phyloP scores from a whole-genome alignment of 108 stramenopile species.

The Nannochloropsis salina region DNA sequence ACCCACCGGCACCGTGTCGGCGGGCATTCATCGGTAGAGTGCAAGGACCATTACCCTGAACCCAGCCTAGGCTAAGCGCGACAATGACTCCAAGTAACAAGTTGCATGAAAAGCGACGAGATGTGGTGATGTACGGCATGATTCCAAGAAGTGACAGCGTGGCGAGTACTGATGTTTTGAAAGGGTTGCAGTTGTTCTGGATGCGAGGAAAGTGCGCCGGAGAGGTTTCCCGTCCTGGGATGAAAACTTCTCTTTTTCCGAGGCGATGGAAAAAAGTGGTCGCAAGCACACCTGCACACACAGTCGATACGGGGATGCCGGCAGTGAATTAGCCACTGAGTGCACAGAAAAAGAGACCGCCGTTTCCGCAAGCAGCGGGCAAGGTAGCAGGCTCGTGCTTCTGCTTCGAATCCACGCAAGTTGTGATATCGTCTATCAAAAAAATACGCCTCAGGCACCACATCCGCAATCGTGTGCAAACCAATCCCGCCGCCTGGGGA shows the following conservation, averaged over 20 bases:
- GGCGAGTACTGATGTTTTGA: not conserved
- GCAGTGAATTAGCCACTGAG: not conserved
- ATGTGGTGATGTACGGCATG: not conserved
- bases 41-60: not conserved
- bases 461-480: too few species aligned
- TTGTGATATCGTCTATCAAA: too few species aligned
- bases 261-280: not conserved
- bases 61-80: not conserved
- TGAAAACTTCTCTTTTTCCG: not conserved
- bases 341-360: not conserved
- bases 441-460: too few species aligned
- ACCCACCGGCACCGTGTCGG: not conserved
- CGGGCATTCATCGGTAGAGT: slow-evolving; percentile 13
- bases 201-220: too few species aligned
- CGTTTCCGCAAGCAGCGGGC: not conserved
- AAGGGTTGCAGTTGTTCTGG: not conserved
- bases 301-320: not conserved
- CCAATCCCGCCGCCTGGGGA: too few species aligned
- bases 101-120: not conserved
- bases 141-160: not conserved
- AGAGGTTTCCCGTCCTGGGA: too few species aligned
- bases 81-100: slow-evolving; percentile 6
- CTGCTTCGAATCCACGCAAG: too few species aligned
- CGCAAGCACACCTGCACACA: not conserved
- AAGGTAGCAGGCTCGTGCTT: too few species aligned